Base-by-base conservation (phyloP, 2,329 filamentous ascomycete genomes). In the Claviceps cyperi region DNA sequence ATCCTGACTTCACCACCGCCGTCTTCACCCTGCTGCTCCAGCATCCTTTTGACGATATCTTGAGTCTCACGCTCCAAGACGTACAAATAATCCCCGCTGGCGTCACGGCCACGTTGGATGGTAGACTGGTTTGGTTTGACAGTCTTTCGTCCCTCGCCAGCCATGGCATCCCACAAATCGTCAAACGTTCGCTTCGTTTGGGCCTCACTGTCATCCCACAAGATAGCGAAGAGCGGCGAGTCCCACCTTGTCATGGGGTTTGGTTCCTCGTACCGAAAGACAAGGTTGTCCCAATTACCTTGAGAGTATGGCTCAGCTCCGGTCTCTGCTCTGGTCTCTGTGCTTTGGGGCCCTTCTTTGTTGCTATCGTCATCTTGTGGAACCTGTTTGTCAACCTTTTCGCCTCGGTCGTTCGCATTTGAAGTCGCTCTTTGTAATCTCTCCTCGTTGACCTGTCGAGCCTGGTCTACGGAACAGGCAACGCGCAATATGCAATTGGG, bases 171-270 rank as follows among this genome's bases (percentile, higher is more conserved):
- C 86, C 86, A 92, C 51, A 92, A 76, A 51, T 75, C 72, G 46
- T 83, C 78, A 53, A 80, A 84, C 2, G 76, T 74, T 53, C 68
- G 64, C 35, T 57, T 64, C 9, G 73, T 62, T 59, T 80, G 80
- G n/a, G 75, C 75, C 51, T 74, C 74, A 50, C 76, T 76, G 62
- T 94, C 87, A 43, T 89, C 82, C 73, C 83, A 86, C 11, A 87
- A 75, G 0, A 92, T 74, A 4, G 84, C 84, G 66, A 91, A 92
- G 2, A 92, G 73, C 1, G 87, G 86, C 50, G 82, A 84, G 63
- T 94, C 86, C 87, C 87, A 94, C 43, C 86, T 72, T 2, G 77
- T 83, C 84, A 91, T 90, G 21, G 82, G 78, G 62, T 91, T 92
- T 14, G 87, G 86, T 66, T 94, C 86, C 65, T 94, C 86, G 62